phyloP scores from a whole-genome alignment of 345 rosid genomes.

The Eucalyptus pumila region DNA sequence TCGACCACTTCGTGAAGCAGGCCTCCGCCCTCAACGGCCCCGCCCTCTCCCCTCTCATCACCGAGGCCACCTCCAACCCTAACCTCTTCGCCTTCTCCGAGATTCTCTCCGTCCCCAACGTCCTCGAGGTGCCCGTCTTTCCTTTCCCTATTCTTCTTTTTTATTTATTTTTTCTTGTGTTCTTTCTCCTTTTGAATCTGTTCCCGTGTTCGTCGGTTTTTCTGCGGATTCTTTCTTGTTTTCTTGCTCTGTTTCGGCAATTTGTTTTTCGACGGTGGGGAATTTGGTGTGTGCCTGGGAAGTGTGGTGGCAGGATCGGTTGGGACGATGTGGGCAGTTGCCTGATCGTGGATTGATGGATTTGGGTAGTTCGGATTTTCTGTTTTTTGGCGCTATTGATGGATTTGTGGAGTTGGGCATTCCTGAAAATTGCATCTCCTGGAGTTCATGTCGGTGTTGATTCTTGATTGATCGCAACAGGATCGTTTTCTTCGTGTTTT shows the following conservation, averaged over 20 bases:
- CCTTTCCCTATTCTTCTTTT: neutral
- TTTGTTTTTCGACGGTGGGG: neutral
- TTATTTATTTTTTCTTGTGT: neutral
- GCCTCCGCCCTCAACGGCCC: slow-evolving; percentile 44
- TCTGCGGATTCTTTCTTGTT: neutral
- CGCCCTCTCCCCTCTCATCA: slow-evolving; percentile 35
- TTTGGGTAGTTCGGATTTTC: neutral
- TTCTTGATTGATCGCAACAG: neutral
- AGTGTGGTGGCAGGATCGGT: neutral
- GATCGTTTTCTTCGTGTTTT: neutral
- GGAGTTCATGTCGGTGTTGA: neutral
- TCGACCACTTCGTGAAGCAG: slow-evolving; percentile 52
- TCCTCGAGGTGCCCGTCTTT: neutral
- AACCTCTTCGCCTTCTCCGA: slow-evolving; percentile 92
- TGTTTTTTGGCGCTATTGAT: neutral
- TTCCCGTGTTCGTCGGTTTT: neutral
- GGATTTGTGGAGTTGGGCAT: neutral
- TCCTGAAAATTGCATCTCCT: neutral
- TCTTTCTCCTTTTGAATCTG: neutral
- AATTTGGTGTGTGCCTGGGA: neutral
- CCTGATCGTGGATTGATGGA: neutral
- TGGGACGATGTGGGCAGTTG: neutral
- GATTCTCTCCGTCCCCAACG: slow-evolving; percentile 46
- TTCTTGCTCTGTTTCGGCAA: neutral
- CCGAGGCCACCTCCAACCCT: slow-evolving; percentile 81